Conservation (phyloP, 2,329 filamentous ascomycete species). For the Nemania sp. region DNA sequence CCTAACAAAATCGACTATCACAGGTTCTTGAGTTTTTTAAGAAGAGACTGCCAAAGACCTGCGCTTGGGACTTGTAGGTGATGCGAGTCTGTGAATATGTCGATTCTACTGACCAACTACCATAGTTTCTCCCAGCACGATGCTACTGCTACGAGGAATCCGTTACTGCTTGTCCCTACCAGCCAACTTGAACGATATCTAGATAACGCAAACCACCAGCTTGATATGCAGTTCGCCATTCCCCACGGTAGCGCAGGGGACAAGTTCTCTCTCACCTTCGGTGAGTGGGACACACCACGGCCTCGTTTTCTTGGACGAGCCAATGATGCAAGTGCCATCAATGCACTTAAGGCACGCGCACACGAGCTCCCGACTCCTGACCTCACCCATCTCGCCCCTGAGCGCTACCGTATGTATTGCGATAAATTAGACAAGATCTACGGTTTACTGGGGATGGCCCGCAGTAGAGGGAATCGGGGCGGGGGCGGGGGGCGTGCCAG, state of each 20-base stretch:
- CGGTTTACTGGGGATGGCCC: slow-evolving; percentile 54
- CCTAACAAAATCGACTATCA: slow-evolving; percentile 14
- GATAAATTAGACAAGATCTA: slow-evolving; percentile 58
- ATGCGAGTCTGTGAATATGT: background rate
- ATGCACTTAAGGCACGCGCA: slow-evolving; percentile 39
- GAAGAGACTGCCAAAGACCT: slow-evolving; percentile 58
- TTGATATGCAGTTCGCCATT: slow-evolving; percentile 60
- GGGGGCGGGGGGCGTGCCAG: slow-evolving; percentile 34
- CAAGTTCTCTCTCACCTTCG: slow-evolving; percentile 67
- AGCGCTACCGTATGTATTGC: slow-evolving; percentile 53
- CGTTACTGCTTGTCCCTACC: slow-evolving; percentile 70
- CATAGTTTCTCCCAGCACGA: slow-evolving; percentile 45
- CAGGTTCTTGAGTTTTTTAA: slow-evolving; percentile 59
- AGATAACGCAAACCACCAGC: slow-evolving; percentile 63
- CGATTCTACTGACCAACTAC: background rate
- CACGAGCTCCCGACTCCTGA: slow-evolving; percentile 47
- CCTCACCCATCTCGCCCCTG: slow-evolving; percentile 42
- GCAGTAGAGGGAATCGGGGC: too few relatives aligned
- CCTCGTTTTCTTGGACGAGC: slow-evolving; percentile 71
- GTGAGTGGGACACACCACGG: slow-evolving; percentile 59
- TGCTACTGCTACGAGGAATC: slow-evolving; percentile 52
- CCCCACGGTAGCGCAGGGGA: slow-evolving; percentile 55
- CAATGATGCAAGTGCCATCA: slow-evolving; percentile 45
- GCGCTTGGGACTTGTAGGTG: slow-evolving; percentile 74
- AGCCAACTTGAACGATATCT: slow-evolving; percentile 69